phyloP scores from a whole-genome alignment of 108 stramenopile genomes.

The Chaetoceros muelleri region DNA sequence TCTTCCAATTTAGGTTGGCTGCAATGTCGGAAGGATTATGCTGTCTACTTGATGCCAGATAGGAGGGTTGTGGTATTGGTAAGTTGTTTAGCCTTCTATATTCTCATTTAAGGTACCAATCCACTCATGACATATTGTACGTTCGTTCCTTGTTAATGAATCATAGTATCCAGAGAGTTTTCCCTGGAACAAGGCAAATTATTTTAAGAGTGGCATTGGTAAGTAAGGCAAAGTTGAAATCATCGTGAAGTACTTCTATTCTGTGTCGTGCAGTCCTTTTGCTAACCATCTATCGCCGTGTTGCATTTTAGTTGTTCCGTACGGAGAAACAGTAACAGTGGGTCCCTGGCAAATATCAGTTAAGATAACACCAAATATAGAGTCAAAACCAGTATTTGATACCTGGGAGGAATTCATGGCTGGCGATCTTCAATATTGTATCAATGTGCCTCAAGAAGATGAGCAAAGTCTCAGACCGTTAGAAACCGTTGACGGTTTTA shows the following conservation, averaged over 20 bases:
- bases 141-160: too few relatives aligned
- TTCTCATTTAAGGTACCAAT: not conserved
- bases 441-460: conserved; percentile 25
- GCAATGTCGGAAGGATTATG: conserved; percentile 83
- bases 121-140: too few relatives aligned
- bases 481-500: conserved; percentile 36
- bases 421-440: conserved; percentile 51
- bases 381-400: not conserved
- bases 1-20: conserved; percentile 70
- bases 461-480: conserved; percentile 27
- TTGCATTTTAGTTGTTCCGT: conserved; percentile 16
- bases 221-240: not conserved
- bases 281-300: not conserved
- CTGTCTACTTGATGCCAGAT: conserved; percentile 54
- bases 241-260: not conserved
- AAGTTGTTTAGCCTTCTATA: not conserved
- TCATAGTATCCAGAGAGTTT: conserved; percentile 38
- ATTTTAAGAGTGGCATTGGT: conserved; percentile 15
- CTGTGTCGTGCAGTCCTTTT: conserved; percentile 3
- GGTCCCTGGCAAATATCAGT: conserved; percentile 61
- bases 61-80: conserved; percentile 48
- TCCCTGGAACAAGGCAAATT: conserved; percentile 51
- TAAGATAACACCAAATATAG: not conserved
- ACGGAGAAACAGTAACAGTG: conserved; percentile 26
- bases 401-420: conserved; percentile 56